Base-by-base conservation (phyloP, 495 filamentous ascomycete species). In the Mytilinidion resinicola region DNA sequence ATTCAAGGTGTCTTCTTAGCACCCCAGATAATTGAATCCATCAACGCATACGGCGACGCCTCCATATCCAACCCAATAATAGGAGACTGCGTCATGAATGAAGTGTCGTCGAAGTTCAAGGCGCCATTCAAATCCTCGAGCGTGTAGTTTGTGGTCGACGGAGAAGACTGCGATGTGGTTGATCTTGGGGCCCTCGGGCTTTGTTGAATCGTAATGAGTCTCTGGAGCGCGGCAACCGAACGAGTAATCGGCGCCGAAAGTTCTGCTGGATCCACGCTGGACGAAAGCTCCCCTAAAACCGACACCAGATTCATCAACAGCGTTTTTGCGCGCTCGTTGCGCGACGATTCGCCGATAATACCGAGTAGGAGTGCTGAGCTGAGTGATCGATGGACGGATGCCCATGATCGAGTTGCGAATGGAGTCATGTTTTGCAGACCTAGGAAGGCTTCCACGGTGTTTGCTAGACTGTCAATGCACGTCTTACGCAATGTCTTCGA, bases 371-470 rank as follows among this genome's bases (percentile, higher is more conserved):
- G 76, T 1, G 83, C 84, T 2, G 82, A 85, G 35, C 80, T 82
- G 17, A 87, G 74, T 9, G 81, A 81, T 51, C 85, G 82, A 56
- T 85, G 84, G 0, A 82, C 80, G 46, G 85, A 81, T 5, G 82
- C 81, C 84, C 84, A 87, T 12, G 81, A 85, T 19, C 83, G 77
- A 7, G 80, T 81, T 0, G 83, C 82, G 44, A 83, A 83, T 1
- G 83, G 75, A 5, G 82, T 85, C 56, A 85, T 72, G 61, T 85
- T 82, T 59, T 85, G 82, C 73, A 87, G 81, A 11, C 83, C 81
- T 7, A 85, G 72, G 67, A 86, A 87, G 71, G 85, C 84, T 59
- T 83, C 78, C 1, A 87, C 81, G 10, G 82, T 86, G 65, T 86
- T 83, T 7, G 79, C 77, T 9, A 87, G 66, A 64, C 82, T 85